phyloP scores from a whole-genome alignment of 371 early-diverging fungal species.

The Apophysomyces trapeziformis region DNA sequence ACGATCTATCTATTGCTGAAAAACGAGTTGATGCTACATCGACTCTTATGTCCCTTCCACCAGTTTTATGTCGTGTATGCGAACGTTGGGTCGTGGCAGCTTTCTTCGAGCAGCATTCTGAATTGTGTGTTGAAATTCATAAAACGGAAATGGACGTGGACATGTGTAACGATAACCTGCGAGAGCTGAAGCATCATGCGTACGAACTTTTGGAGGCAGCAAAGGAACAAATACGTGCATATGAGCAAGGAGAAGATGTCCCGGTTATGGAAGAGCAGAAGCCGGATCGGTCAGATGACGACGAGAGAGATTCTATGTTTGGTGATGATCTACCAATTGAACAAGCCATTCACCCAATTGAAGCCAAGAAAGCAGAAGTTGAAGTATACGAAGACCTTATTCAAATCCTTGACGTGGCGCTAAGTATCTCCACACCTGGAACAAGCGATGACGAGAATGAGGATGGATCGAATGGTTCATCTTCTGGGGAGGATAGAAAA shows the following conservation, averaged over 20 bases:
- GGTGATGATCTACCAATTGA: constrained; percentile 20
- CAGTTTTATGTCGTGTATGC: constrained; percentile 79
- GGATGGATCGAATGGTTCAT: constrained; percentile 9
- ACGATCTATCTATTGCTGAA: background rate
- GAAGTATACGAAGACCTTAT: constrained; percentile 35
- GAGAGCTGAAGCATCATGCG: constrained; percentile 63
- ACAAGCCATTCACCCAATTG: constrained; percentile 16
- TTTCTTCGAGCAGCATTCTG: constrained; percentile 80
- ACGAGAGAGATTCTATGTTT: constrained; percentile 20
- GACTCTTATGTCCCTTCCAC: constrained; percentile 35
- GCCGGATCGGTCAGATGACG: constrained; percentile 3
- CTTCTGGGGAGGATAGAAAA: background rate
- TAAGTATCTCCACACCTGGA: constrained; percentile 54
- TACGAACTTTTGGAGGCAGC: constrained; percentile 57
- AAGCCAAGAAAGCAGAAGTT: constrained; percentile 19
- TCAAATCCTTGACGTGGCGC: constrained; percentile 38
- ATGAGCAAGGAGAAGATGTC: constrained; percentile 9
- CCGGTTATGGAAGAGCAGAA: background rate
- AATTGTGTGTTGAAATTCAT: constrained; percentile 78
- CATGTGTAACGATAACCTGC: constrained; percentile 73
- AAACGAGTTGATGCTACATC: background rate
- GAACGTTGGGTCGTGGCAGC: constrained; percentile 75
- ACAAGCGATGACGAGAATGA: constrained; percentile 13
- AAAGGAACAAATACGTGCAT: constrained; percentile 15
- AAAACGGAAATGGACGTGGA: constrained; percentile 77